Conservation (phyloP, 306 rosid genomes). For the Spatholobus suberectus region DNA sequence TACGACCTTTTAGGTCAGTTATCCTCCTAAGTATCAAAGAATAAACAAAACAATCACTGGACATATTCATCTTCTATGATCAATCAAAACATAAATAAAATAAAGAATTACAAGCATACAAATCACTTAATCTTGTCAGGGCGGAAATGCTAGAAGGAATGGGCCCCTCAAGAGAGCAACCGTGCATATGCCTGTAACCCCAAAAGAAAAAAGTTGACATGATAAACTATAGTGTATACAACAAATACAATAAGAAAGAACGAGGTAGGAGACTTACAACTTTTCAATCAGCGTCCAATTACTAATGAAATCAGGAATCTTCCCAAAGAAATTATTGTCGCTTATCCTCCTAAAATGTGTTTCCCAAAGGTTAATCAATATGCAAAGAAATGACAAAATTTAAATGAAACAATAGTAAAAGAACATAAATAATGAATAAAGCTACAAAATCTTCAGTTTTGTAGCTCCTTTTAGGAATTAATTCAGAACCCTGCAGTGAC, state of each 20-base stretch:
- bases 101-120: constrained; percentile 60
- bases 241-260: constrained; percentile 34
- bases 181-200: constrained; percentile 72
- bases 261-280: constrained; percentile 63
- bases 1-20: constrained; percentile 67
- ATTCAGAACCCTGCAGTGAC: constrained; percentile 14
- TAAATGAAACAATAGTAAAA: neutral
- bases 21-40: constrained; percentile 76
- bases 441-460: neutral
- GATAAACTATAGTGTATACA: constrained; percentile 5
- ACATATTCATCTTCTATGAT: constrained; percentile 35
- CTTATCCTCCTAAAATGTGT: constrained; percentile 75
- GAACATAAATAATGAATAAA: neutral
- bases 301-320: constrained; percentile 80
- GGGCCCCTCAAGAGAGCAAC: constrained; percentile 88
- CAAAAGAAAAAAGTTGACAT: neutral
- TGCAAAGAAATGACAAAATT: constrained; percentile 10
- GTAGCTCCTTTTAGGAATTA: neutral
- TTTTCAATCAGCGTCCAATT: constrained; percentile 68
- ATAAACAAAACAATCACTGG: constrained; percentile 37
- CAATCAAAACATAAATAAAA: neutral
- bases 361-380: constrained; percentile 39
- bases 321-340: constrained; percentile 79
- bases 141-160: constrained; percentile 79
- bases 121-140: constrained; percentile 69